Percentiles rank a stretch among this genome's conserved stretches.
Conservation (phyloP, 2,329 filamentous ascomycete genomes). For the Beauveria medogensis region DNA sequence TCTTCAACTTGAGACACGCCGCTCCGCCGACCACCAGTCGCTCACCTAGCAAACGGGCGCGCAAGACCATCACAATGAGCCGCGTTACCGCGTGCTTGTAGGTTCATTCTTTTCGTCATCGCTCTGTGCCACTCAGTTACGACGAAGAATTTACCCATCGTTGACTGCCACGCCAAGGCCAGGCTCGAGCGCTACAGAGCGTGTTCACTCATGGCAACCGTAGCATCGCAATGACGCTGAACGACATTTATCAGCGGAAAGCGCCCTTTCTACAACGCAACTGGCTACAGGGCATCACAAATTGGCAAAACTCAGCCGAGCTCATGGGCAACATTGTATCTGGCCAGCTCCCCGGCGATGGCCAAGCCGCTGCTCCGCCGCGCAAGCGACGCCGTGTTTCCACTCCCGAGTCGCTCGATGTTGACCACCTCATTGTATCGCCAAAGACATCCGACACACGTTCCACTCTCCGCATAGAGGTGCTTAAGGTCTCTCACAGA, state of each 20-base stretch:
- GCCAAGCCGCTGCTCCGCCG: conserved; percentile 29
- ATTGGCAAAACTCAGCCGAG: conserved; percentile 27
- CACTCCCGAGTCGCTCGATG: conserved; percentile 26
- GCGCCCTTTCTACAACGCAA: conserved; percentile 48
- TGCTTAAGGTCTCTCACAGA: conserved; percentile 44
- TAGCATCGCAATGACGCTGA: conserved; percentile 37
- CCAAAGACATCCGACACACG: conserved; percentile 24
- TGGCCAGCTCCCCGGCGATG: conserved; percentile 27
- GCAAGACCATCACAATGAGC: not conserved
- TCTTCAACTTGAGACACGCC: not conserved
- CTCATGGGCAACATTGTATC: conserved; percentile 38
- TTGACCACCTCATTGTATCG: conserved; percentile 26
- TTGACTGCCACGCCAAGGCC: not conserved
- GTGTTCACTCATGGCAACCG: not conserved
- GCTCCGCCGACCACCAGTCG: not conserved
- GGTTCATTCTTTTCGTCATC: not conserved
- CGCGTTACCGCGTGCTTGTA: not conserved
- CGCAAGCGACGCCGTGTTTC: conserved; percentile 44
- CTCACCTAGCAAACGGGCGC: not conserved
- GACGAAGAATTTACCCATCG: not conserved
- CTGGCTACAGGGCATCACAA: conserved; percentile 40
- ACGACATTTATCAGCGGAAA: conserved; percentile 38
- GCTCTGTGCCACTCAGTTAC: too few species aligned
- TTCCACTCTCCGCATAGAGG: conserved; percentile 42
- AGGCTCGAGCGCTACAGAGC: not conserved